These are phyloP conservation scores for Meredithiella fracta DNA, from an alignment of 2,329 filamentous ascomycete species.

Conservation along the genomic window DNA sequence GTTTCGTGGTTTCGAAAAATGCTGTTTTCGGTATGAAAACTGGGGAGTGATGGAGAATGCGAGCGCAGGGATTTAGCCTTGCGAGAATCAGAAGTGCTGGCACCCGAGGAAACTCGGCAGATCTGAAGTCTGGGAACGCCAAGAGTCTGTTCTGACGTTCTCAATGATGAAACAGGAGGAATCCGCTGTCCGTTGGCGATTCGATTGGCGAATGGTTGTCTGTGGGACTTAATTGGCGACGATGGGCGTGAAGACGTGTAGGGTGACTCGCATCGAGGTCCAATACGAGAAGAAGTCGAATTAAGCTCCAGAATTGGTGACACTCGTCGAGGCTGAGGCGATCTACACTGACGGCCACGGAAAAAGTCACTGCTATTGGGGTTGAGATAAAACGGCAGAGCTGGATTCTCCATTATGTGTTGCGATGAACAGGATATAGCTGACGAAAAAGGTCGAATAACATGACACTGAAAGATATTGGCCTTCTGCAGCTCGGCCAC, in stretches of 20 bases:
- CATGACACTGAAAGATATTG: slow-evolving; percentile 8
- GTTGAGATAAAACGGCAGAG: slow-evolving; percentile 4
- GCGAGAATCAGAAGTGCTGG: not conserved
- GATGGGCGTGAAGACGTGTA: not conserved
- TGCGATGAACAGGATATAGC: slow-evolving; percentile 2
- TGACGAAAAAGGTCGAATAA: slow-evolving; percentile 2
- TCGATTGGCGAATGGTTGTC: not conserved
- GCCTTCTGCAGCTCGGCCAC: slow-evolving; percentile 9
- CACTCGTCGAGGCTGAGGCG: not conserved
- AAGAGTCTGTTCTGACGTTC: not conserved
- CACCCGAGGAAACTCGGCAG: not conserved
- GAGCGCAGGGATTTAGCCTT: not conserved
- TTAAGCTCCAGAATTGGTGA: slow-evolving; percentile 7
- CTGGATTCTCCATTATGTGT: not conserved
- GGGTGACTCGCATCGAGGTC: not conserved
- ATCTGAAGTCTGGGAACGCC: not conserved
- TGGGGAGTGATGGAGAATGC: not conserved
- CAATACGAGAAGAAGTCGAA: not conserved
- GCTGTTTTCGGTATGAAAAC: not conserved
- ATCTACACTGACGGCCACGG: not conserved
- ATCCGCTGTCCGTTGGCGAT: not conserved
- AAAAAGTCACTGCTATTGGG: slow-evolving; percentile 5
- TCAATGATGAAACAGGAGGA: no score
- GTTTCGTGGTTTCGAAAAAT: not conserved
- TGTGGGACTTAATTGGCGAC: not conserved